A percentile compares a stretch with the other conserved stretches of the same genome.
phyloP scores from a whole-genome alignment of 202 grass and related monocot genomes.

The Bolboschoenoplectus hybrid region DNA sequence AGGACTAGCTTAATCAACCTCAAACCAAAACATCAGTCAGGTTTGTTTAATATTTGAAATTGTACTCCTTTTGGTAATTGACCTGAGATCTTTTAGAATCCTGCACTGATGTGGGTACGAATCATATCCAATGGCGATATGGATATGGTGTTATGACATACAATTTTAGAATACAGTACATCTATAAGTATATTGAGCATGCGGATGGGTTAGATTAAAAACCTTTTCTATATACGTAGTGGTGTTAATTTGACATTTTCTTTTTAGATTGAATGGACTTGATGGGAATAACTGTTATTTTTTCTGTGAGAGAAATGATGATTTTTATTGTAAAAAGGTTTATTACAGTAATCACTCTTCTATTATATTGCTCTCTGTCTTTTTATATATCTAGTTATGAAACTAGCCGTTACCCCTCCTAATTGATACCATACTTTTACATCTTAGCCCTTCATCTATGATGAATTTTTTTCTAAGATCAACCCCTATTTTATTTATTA shows the following conservation, averaged over 20 bases:
- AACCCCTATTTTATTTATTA: neutral
- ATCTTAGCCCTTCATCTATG: no score
- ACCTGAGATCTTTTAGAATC: neutral
- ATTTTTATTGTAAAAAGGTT: no score
- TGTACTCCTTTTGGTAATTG: constrained; percentile 5
- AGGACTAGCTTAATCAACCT: neutral
- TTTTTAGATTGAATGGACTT: neutral
- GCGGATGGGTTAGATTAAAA: neutral
- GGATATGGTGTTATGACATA: neutral
- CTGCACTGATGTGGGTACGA: neutral
- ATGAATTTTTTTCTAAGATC: no score
- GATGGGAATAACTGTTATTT: neutral
- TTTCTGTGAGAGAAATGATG: no score
- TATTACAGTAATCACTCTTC: no score
- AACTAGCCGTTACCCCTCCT: no score
- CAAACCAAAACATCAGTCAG: neutral
- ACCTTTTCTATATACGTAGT: neutral
- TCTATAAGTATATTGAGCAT: neutral
- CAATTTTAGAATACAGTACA: neutral
- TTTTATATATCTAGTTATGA: no score
- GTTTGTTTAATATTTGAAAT: neutral
- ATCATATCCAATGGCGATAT: neutral
- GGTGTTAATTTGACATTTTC: neutral
- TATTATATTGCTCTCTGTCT: no score
- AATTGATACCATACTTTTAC: no score